Evolutionary conservation across 805 yeast species (phyloP).

Genomic region (Grigorovia yakushimaensis): DNA sequence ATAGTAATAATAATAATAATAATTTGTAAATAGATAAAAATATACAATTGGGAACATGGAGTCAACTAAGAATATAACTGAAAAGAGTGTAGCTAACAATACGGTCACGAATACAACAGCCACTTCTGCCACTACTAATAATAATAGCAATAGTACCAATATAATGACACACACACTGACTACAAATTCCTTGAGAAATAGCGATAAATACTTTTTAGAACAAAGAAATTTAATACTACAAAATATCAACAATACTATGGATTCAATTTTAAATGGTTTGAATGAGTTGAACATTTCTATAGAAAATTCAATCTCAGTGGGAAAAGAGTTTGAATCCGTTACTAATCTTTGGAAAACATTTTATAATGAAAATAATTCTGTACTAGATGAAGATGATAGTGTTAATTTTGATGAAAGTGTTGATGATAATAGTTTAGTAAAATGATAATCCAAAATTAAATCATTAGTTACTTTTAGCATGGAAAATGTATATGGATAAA

Average conservation of each 20-base stretch:
- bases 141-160: background rate
- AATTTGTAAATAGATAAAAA: background rate
- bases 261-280: conserved; percentile 52
- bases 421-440: background rate
- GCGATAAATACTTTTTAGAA: conserved; percentile 22
- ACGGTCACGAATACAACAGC: background rate
- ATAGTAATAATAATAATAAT: background rate
- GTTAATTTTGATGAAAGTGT: conserved; percentile 3
- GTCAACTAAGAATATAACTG: too few species aligned
- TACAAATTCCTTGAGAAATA: background rate
- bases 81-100: too few species aligned
- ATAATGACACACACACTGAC: background rate
- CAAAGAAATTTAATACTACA: conserved; percentile 24
- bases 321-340: conserved; percentile 65
- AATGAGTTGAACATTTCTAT: conserved; percentile 59
- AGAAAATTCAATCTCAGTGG: conserved; percentile 59
- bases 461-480: too few species aligned
- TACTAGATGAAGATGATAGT: conserved; percentile 4
- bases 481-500: too few species aligned
- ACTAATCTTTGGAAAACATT: conserved; percentile 62
- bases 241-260: conserved; percentile 38
- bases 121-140: background rate
- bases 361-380: conserved; percentile 39
- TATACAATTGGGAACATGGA: too few species aligned
- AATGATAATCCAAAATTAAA: too few species aligned